Base-by-base conservation (phyloP, 2,329 filamentous ascomycete genomes). In the Alternaria angustiovoidea region DNA sequence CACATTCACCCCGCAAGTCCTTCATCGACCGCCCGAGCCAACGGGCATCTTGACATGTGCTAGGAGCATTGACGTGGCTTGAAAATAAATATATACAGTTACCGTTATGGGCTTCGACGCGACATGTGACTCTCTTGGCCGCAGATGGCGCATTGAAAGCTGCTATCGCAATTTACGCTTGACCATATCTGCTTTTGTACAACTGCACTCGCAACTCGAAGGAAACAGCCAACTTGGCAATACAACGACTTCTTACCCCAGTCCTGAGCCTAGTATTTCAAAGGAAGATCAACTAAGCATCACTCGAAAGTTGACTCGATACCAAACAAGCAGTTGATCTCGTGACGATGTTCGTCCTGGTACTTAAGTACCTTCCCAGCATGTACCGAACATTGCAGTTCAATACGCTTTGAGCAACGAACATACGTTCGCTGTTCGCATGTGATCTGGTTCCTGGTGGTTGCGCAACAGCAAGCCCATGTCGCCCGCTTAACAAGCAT, bases 21-120 rank as follows among this genome's bases (percentile, higher is more conserved):
- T 38, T 36, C 46, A 24, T 34, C 18, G n/a, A 48, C 30, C 30
- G 44, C 32, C 46, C 12, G 30, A 48, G 46, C 30, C 30, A 48
- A 48, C 46, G 30, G 30, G 30, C 20, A 48, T 48, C 30, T 48
- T 34, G 46, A 34, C 30, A 36, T 48, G 46, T 48, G 46, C 30
- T 48, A 6, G 46, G 30, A 36, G 28, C 20, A 22, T 48, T n/a
- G 18, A 48, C 34, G 30, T 36, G 46, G 18, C 46, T 41, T 48
- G 7, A 11, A 24, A 22, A 34, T 12, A 22, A 24, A 36, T 36
- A 24, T 20, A 36, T 2, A 7, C 30, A 22, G 46, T 3, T 38
- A 12, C 30, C 14, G 14, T n/a, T 16, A 24, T 22, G 14, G 8
- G 46, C 46, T 49, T 49, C 32, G 32, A 26, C 32, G 14, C 46